Base-by-base conservation (phyloP, 306 rosid genomes). In the Trifolium subterraneum region DNA sequence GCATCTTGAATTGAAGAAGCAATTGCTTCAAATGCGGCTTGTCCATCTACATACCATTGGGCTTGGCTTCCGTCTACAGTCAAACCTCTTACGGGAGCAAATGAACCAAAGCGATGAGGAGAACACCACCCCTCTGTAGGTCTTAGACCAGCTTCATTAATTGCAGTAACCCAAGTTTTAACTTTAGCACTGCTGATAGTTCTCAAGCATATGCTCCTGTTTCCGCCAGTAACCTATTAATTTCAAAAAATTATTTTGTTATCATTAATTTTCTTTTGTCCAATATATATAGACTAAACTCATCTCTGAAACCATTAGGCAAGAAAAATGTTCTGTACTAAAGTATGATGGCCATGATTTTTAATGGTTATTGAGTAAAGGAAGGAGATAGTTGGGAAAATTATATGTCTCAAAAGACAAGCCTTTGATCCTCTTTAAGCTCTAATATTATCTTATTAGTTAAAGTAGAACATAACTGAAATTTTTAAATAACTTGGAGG, bases 41-140 rank as follows among this genome's bases (percentile, higher is more conserved):
- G 77, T 35, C 99, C 99, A 80, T 95, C 99, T 18, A 95, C 84
- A 72, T 88, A 95, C 99, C 99, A 92, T 71, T 95, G 99, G 63
- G 96, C 99, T 81, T 80, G 90, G 83, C 99, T 95, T 63, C 93
- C 96, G 87, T 95, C 99, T 72, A 82, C 93, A 56, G 79, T 79
- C 87, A 95, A 86, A 64, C 99, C 99, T 86, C 99, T 92, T 11
- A 85, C 79, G 29, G 99, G 98, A 62, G 99, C 96, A 86, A 90
- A 95, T 68, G 99, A 95, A 70, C 96, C 98, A 82, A 88, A 95
- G 29, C 99, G 96, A 71, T 95, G 98, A 83, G 93, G 96, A 79
- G 63, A 86, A 78, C 98, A 92, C 99, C 98, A 90, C 33, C 99
- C 97, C 79, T 95, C 99, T 39, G 80, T 84, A 86, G 99, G 99